Conservation (phyloP, 371 early-diverging fungal species). For the Rhizopus arrhizus region DNA sequence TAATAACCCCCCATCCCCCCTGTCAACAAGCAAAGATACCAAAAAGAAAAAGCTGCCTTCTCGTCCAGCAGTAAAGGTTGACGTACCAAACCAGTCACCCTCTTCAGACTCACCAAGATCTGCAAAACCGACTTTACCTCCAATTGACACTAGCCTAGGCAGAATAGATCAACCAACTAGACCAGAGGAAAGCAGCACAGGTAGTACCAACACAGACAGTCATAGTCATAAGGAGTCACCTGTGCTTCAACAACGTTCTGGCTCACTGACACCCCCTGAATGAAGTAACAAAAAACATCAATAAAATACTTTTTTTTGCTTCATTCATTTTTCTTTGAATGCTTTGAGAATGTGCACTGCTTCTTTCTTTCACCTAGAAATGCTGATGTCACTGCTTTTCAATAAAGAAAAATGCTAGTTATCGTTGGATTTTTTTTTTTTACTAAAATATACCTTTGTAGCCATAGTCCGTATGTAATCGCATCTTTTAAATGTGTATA, state of each 20-base stretch:
- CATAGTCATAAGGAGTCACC: neutral
- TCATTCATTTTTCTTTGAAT: no score
- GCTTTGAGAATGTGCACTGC: no score
- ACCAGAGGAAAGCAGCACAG: neutral
- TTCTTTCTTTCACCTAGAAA: no score
- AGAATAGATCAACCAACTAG: slow-evolving; percentile 4
- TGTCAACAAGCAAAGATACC: neutral
- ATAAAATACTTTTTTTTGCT: no score
- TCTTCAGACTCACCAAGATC: slow-evolving; percentile 38
- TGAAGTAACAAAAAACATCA: neutral
- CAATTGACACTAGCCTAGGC: slow-evolving; percentile 42
- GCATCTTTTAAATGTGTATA: no score
- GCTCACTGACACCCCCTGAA: slow-evolving; percentile 24
- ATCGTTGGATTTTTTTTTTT: no score
- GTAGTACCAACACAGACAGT: slow-evolving; percentile 2
- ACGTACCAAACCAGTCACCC: slow-evolving; percentile 10
- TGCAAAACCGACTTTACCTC: slow-evolving; percentile 42
- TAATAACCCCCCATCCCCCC: slow-evolving; percentile 5
- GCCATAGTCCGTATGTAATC: no score
- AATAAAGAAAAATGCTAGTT: no score
- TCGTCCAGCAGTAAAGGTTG: neutral
- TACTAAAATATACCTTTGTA: no score
- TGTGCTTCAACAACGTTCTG: slow-evolving; percentile 24
- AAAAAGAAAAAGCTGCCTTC: slow-evolving; percentile 1
- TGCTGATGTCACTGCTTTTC: no score